Evolutionary conservation across 2,329 filamentous ascomycete species (phyloP).

Genomic region (Nannizziopsis arthrosporioides): DNA sequence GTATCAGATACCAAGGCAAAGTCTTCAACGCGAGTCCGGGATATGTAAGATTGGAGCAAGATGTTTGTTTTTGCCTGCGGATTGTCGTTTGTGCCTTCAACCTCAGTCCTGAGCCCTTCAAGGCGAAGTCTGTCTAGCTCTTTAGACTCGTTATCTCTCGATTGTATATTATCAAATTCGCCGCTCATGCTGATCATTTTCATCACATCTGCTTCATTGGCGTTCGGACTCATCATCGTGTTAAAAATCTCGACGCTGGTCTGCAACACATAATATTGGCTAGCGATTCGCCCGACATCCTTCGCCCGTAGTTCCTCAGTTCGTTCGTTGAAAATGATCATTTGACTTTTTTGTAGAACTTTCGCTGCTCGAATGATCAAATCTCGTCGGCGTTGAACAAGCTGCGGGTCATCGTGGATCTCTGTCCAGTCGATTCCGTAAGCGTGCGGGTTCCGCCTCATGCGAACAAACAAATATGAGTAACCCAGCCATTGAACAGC

Average conservation of each 20-base stretch:
- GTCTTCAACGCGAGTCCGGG: slow-evolving; percentile 73
- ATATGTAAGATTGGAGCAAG: slow-evolving; percentile 86
- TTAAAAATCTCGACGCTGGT: slow-evolving; percentile 95
- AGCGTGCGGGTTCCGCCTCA: slow-evolving; percentile 79
- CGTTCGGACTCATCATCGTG: slow-evolving; percentile 73
- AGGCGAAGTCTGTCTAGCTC: slow-evolving; percentile 67
- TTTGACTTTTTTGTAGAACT: slow-evolving; percentile 82
- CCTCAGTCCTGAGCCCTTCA: slow-evolving; percentile 62
- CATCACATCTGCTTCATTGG: slow-evolving; percentile 82
- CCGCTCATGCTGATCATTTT: slow-evolving; percentile 97
- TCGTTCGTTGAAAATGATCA: slow-evolving; percentile 95
- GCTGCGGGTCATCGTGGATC: slow-evolving; percentile 70
- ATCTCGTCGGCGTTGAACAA: slow-evolving; percentile 74
- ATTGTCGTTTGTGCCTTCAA: slow-evolving; percentile 54
- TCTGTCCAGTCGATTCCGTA: slow-evolving; percentile 96
- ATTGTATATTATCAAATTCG: slow-evolving; percentile 95
- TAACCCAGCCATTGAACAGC: slow-evolving; percentile 97
- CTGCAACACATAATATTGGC: slow-evolving; percentile 91
- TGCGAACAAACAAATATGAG: slow-evolving; percentile 92
- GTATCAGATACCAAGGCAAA: slow-evolving; percentile 87
- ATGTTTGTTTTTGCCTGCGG: slow-evolving; percentile 93
- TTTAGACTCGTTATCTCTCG: slow-evolving; percentile 76
- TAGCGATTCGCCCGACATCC: slow-evolving; percentile 90
- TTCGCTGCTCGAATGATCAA: slow-evolving; percentile 80
- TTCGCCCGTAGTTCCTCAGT: slow-evolving; percentile 91